These are phyloP conservation scores for Plectranthus barbatus DNA, from an alignment of 257 asterid species.

Conservation along the genomic window DNA sequence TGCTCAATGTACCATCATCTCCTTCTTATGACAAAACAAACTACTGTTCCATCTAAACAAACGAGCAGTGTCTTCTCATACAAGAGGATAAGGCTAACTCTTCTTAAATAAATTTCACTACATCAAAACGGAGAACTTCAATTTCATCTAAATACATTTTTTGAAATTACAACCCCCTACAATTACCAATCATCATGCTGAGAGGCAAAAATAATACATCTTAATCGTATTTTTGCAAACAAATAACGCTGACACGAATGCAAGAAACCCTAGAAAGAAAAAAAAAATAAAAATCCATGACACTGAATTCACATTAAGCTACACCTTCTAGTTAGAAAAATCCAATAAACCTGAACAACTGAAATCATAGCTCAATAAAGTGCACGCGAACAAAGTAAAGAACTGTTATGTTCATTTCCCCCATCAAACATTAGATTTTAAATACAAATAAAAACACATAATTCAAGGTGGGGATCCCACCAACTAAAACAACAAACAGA, in stretches of 20 bases:
- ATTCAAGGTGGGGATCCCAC: neutral
- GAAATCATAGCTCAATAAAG: neutral
- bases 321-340: neutral
- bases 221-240: neutral
- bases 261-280: neutral
- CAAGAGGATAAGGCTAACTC: neutral
- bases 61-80: neutral
- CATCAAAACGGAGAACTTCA: neutral
- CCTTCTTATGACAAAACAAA: neutral
- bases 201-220: neutral
- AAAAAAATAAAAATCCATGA: neutral
- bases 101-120: neutral
- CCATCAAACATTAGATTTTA: neutral
- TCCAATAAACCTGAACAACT: neutral
- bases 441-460: neutral
- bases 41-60: neutral
- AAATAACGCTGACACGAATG: neutral
- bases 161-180: neutral
- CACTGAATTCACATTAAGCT: neutral
- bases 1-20: neutral
- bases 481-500: neutral
- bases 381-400: neutral
- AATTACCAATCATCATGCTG: neutral
- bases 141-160: neutral
- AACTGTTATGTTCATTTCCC: neutral